These are phyloP conservation scores for Solanum sparsipilum DNA, from an alignment of 257 asterid genomes.

Conservation along the genomic window DNA sequence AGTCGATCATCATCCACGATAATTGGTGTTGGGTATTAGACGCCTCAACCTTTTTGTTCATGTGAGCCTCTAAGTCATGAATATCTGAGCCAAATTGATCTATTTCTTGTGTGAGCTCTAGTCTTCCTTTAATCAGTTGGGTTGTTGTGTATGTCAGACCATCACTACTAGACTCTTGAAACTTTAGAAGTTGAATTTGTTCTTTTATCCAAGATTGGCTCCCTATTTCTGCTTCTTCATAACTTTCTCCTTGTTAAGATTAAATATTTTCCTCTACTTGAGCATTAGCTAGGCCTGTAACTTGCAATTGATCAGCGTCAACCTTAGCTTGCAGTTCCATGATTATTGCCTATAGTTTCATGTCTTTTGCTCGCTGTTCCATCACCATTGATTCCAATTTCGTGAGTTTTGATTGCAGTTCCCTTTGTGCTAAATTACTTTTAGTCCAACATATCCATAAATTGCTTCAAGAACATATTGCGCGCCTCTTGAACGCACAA, in stretches of 20 bases:
- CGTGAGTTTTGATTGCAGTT: too few species aligned
- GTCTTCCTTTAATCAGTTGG: not conserved
- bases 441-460: too few species aligned
- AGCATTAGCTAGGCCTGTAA: not conserved
- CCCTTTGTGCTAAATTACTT: too few species aligned
- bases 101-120: not conserved
- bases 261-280: not conserved
- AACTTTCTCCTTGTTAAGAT: not conserved
- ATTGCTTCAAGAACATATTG: too few species aligned
- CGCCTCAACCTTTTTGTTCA: not conserved
- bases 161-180: not conserved
- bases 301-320: not conserved
- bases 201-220: not conserved
- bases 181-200: not conserved
- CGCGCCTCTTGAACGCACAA: too few species aligned
- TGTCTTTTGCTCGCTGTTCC: too few species aligned
- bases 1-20: not conserved
- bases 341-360: too few species aligned
- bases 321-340: not conserved
- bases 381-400: too few species aligned
- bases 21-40: not conserved
- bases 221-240: not conserved
- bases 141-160: not conserved
- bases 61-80: not conserved
- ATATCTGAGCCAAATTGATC: not conserved